Percentiles rank a stretch among this genome's conserved stretches.
Evolutionary conservation across 306 rosid species (phyloP).

Genomic region (Cucurbita maxima): DNA sequence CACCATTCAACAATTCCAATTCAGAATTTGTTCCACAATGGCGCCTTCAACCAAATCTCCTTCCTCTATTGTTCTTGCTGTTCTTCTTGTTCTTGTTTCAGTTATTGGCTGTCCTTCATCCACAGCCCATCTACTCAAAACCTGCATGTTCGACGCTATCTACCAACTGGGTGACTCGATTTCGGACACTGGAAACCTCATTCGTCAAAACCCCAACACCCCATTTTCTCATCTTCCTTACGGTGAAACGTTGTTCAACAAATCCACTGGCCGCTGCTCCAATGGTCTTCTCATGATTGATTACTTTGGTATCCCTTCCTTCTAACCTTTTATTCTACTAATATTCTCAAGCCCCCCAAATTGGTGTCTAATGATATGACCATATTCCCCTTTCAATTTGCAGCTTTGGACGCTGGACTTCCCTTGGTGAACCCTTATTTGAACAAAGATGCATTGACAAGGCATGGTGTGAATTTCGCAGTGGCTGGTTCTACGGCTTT

Average conservation of each 20-base stretch:
- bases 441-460: neutral
- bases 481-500: conserved; percentile 14
- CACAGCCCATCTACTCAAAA: neutral
- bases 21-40: neutral
- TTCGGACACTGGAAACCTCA: neutral
- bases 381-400: neutral
- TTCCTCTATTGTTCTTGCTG: neutral
- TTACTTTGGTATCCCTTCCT: neutral
- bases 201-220: neutral
- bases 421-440: conserved; percentile 9
- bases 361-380: no score
- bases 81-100: no score
- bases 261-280: neutral
- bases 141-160: neutral
- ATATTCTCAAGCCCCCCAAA: no score
- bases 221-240: neutral
- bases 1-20: no score
- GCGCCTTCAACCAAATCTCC: neutral
- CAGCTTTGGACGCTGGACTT: conserved; percentile 4
- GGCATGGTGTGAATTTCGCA: conserved; percentile 11
- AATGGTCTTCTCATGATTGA: neutral
- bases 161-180: neutral
- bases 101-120: neutral
- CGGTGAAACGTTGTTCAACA: neutral
- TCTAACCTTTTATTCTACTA: no score